phyloP scores from a whole-genome alignment of 106 monocot species.

The Xerophyta viscosa region DNA sequence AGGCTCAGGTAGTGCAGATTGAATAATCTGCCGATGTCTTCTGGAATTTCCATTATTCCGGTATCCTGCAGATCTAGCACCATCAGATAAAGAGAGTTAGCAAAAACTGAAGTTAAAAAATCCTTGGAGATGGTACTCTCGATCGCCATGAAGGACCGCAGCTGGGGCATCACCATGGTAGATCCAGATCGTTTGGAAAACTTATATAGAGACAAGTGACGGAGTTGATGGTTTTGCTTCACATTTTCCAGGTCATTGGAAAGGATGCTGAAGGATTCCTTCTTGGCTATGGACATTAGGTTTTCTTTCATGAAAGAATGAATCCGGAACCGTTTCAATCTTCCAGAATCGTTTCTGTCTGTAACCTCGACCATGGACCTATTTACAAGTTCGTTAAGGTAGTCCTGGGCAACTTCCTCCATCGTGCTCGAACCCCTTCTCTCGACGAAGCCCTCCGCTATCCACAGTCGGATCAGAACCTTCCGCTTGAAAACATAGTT shows the following conservation, averaged over 20 bases:
- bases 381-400: constrained; percentile 18
- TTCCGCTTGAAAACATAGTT: constrained; percentile 2
- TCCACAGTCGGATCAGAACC: constrained; percentile 17
- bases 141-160: not conserved
- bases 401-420: constrained; percentile 28
- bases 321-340: constrained; percentile 2
- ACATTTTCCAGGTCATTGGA: not conserved
- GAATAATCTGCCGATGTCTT: constrained; percentile 4
- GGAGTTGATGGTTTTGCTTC: not conserved
- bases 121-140: not conserved
- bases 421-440: constrained; percentile 5
- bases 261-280: not conserved
- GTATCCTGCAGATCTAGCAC: constrained; percentile 20
- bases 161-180: not conserved
- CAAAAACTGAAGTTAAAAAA: too few relatives aligned
- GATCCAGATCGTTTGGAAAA: too few relatives aligned
- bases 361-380: constrained; percentile 23
- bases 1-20: constrained; percentile 24
- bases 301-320: constrained; percentile 11
- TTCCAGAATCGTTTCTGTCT: constrained; percentile 6
- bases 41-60: not conserved
- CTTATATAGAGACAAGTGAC: not conserved
- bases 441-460: constrained; percentile 24
- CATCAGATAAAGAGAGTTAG: constrained; percentile 11
- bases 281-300: not conserved